Evolutionary conservation across 2,329 filamentous ascomycete genomes (phyloP).

Genomic region (Ciborinia camelliae): DNA sequence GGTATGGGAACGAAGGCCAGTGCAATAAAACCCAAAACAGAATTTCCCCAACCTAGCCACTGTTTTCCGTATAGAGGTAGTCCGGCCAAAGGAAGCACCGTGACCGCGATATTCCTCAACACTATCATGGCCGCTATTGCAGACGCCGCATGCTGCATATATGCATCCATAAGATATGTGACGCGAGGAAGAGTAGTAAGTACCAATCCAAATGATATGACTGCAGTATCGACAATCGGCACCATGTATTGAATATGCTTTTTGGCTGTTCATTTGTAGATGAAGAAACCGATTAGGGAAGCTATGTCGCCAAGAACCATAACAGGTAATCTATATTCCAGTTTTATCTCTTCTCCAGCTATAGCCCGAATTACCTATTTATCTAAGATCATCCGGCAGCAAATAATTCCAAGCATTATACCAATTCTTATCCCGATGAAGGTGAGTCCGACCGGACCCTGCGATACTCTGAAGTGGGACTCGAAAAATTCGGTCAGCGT

Average conservation of each 20-base stretch:
- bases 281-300: conserved; percentile 45
- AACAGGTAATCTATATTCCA: conserved; percentile 43
- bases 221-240: conserved; percentile 27
- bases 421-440: conserved; percentile 41
- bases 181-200: conserved; percentile 24
- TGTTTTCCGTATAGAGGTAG: conserved; percentile 33
- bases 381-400: conserved; percentile 29
- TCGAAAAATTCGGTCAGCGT: conserved; percentile 41
- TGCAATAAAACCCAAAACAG: conserved; percentile 36
- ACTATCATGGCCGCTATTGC: conserved; percentile 39
- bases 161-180: conserved; percentile 38
- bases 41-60: conserved; percentile 37
- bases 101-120: conserved; percentile 31
- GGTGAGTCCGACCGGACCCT: conserved; percentile 38
- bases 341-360: conserved; percentile 36
- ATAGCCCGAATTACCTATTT: conserved; percentile 43
- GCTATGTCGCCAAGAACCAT: conserved; percentile 34
- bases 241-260: conserved; percentile 42
- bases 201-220: background rate
- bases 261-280: conserved; percentile 46
- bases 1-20: conserved; percentile 26
- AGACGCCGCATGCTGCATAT: conserved; percentile 37
- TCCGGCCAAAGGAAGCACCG: conserved; percentile 34
- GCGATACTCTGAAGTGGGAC: conserved; percentile 37
- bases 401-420: conserved; percentile 26